Evolutionary conservation across 495 filamentous ascomycete species (phyloP), one percentile per base, ranked within the genome.

Genomic region (Daldinia concentrica): DNA sequence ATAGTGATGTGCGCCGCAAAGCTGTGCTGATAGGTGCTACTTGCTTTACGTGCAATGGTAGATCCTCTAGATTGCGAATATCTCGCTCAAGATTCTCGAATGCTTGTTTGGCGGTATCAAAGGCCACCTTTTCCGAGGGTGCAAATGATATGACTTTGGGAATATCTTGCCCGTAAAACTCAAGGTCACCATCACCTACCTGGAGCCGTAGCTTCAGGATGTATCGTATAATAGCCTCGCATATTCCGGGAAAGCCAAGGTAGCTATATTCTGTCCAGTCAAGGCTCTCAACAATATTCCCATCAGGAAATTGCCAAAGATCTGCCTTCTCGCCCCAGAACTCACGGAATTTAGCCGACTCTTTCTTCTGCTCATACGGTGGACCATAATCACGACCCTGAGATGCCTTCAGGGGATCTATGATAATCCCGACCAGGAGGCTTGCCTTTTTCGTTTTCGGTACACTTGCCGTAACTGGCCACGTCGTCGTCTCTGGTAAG

Each of bases 381-480:
- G 95, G 95, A 2, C 95, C 95, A 74, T 93, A 90, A 73, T 99
- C 95, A 48, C 97, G 90, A 22, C 86, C 82, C 22, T 94, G 89
- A 50, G 85, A 80, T 58, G 89, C 87, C 72, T 93, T 91, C 9
- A 85, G 82, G 1, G 91, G 83, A 76, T 97, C 84, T 34, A 96
- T 86, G 17, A 91, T 74, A 36, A 99, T 81, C 0, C 92, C 90
- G 48, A 95, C 81, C 12, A 84, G 78, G 15, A 95, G 64, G 8
- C 67, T 64, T 6, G 59, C 72, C n/a, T 65, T 58, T 22, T 74
- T 74, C 7, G 57, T 29, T n/a, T 72, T 50, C 4, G 75, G 64
- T 6, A 77, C 64, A 4, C 68, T 61, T 6, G 76, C 32, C n/a
- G 76, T 66, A 11, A 82, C 67, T 14, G 81, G 69, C 89, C 89